These are phyloP conservation scores for Kewa caespitosa DNA, from an alignment of 179 eudicot species.

Conservation along the genomic window DNA sequence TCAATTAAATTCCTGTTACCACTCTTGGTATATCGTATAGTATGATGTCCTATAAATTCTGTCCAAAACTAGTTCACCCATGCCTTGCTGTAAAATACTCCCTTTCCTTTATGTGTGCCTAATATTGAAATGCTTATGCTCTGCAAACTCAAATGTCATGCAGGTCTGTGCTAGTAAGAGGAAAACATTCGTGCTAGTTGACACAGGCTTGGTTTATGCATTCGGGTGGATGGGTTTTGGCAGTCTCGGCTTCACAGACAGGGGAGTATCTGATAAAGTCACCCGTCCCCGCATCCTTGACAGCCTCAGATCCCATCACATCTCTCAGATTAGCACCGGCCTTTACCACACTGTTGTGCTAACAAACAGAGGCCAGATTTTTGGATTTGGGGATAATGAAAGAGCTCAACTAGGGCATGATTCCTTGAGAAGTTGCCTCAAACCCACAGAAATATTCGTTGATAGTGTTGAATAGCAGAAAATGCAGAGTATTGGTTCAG, in stretches of 20 bases:
- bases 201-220: constrained; percentile 70
- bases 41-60: too few species aligned
- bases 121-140: neutral
- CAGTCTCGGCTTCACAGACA: constrained; percentile 88
- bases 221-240: constrained; percentile 98
- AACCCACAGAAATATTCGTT: constrained; percentile 70
- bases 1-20: too few species aligned
- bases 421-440: constrained; percentile 63
- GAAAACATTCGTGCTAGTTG: constrained; percentile 80
- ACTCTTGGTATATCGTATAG: too few species aligned
- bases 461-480: constrained; percentile 23
- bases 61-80: neutral
- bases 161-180: constrained; percentile 98
- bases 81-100: neutral
- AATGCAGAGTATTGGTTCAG: neutral
- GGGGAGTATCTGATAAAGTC: constrained; percentile 71
- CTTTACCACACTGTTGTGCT: constrained; percentile 84
- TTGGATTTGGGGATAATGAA: constrained; percentile 95
- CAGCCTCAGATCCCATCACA: constrained; percentile 65
- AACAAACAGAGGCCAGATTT: constrained; percentile 64
- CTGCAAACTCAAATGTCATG: neutral
- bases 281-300: constrained; percentile 56
- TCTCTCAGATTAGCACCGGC: constrained; percentile 91
- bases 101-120: neutral
- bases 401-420: constrained; percentile 93